phyloP scores from a whole-genome alignment of 2,329 filamentous ascomycete genomes.

The Aspergillus aculeatus region DNA sequence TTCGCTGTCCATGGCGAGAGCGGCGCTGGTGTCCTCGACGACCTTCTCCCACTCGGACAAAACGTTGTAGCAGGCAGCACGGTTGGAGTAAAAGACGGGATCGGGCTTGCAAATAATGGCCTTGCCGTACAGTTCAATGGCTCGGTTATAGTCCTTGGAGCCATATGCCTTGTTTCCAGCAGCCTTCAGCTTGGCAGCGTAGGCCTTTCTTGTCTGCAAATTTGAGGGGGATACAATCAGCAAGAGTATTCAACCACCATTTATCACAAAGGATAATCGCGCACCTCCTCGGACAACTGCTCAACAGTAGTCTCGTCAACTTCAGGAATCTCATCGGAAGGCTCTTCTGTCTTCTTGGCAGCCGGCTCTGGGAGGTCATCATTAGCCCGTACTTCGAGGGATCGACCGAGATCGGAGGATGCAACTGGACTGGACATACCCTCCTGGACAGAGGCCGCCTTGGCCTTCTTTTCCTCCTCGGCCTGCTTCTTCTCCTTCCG shows the following conservation, averaged over 20 bases:
- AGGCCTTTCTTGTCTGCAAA: conserved; percentile 73
- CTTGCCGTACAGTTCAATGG: conserved; percentile 92
- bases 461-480: conserved; percentile 54
- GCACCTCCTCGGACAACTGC: conserved; percentile 48
- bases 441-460: conserved; percentile 45
- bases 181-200: conserved; percentile 87
- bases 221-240: conserved; percentile 7
- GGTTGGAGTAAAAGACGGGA: conserved; percentile 98
- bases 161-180: conserved; percentile 96
- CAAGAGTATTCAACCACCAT: background rate
- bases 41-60: conserved; percentile 92
- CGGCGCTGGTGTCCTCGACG: conserved; percentile 93
- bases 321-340: conserved; percentile 67
- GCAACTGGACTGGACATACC: conserved; percentile 32
- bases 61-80: conserved; percentile 95
- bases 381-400: conserved; percentile 21
- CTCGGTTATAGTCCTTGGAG: conserved; percentile 86
- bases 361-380: conserved; percentile 32
- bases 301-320: conserved; percentile 52
- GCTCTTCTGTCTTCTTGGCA: conserved; percentile 51
- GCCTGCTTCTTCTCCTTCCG: conserved; percentile 66
- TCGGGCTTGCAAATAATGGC: conserved; percentile 97
- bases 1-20: conserved; percentile 87
- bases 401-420: conserved; percentile 35
- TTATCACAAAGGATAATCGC: conserved; percentile 10